phyloP scores from a whole-genome alignment of 2,329 filamentous ascomycete species.

The Aureobasidium sp. region DNA sequence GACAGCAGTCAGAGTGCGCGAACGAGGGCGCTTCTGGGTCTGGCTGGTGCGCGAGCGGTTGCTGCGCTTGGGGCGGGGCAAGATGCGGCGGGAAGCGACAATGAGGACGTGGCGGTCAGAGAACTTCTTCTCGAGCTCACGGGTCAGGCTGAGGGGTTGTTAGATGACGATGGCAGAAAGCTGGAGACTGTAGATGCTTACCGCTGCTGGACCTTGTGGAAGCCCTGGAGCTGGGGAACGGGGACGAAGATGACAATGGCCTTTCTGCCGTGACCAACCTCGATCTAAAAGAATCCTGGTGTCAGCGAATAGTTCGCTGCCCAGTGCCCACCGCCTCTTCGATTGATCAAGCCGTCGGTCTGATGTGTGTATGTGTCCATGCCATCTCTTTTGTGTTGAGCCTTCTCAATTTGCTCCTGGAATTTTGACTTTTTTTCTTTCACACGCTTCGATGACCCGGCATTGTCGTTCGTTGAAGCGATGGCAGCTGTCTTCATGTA shows the following conservation, averaged over 20 bases:
- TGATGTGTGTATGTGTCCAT: slow-evolving; percentile 2
- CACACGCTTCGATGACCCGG: slow-evolving; percentile 6
- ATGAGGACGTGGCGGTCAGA: slow-evolving; percentile 99
- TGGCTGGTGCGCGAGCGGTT: slow-evolving; percentile 91
- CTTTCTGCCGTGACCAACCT: slow-evolving; percentile 99
- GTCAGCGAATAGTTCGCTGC: slow-evolving; percentile 43
- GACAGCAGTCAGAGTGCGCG: slow-evolving; percentile 94
- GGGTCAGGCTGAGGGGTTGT: slow-evolving; percentile 64
- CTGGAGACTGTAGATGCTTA: slow-evolving; percentile 45
- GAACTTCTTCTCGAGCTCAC: slow-evolving; percentile 99
- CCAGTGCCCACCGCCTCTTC: slow-evolving; percentile 50
- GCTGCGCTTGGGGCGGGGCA: slow-evolving; percentile 97
- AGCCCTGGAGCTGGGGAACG: slow-evolving; percentile 93
- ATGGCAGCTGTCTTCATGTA: slow-evolving; percentile 4
- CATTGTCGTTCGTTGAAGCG: slow-evolving; percentile 8
- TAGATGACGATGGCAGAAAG: slow-evolving; percentile 7
- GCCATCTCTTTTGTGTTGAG: neutral
- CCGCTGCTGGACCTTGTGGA: slow-evolving; percentile 99
- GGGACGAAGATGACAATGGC: slow-evolving; percentile 99
- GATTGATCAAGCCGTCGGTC: slow-evolving; percentile 14
- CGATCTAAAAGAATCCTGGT: slow-evolving; percentile 68
- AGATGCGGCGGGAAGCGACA: slow-evolving; percentile 96
- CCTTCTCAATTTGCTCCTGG: slow-evolving; percentile 4
- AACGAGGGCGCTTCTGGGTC: slow-evolving; percentile 98
- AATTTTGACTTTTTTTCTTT: neutral